Evolutionary conservation across 1,284 basidiomycete genomes (phyloP).

Genomic region (Pulchroboletus neoregius): DNA sequence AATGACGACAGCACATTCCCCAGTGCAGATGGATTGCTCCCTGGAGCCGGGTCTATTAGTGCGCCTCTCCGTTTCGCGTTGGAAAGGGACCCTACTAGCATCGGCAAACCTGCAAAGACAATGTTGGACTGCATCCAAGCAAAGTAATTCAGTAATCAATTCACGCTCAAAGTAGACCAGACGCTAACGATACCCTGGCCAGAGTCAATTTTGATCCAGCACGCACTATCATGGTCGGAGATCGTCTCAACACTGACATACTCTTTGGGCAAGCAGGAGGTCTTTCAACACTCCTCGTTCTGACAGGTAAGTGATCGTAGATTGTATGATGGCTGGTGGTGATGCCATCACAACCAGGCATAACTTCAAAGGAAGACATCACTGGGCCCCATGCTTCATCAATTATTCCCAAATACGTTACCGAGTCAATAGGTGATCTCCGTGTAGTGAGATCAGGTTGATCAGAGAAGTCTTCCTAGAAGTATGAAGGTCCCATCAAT

Average conservation of each 20-base stretch:
- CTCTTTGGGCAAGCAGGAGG: constrained; percentile 86
- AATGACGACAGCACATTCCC: constrained; percentile 94
- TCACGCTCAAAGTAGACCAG: not conserved
- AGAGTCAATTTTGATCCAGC: constrained; percentile 84
- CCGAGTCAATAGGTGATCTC: constrained; percentile 77
- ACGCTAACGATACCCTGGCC: constrained; percentile 8
- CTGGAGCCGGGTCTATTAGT: constrained; percentile 82
- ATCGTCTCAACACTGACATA: constrained; percentile 94
- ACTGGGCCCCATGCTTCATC: constrained; percentile 64
- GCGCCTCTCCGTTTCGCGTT: constrained; percentile 78
- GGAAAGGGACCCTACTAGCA: constrained; percentile 68
- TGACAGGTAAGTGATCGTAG: constrained; percentile 68
- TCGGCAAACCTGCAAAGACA: constrained; percentile 88
- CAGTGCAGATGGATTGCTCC: constrained; percentile 74
- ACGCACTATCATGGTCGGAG: constrained; percentile 92
- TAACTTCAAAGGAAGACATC: constrained; percentile 69
- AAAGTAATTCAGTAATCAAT: constrained; percentile 55
- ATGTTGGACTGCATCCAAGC: constrained; percentile 96
- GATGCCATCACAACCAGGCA: constrained; percentile 45
- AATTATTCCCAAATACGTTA: constrained; percentile 78
- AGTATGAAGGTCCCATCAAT: constrained; percentile 2
- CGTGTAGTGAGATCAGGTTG: constrained; percentile 31
- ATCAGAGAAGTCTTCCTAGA: constrained; percentile 16
- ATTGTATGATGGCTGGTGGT: constrained; percentile 2
- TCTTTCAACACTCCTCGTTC: constrained; percentile 83